These are phyloP conservation scores for Lichtheimia ramosa DNA, from an alignment of 371 early-diverging fungal genomes.

Conservation along the genomic window DNA sequence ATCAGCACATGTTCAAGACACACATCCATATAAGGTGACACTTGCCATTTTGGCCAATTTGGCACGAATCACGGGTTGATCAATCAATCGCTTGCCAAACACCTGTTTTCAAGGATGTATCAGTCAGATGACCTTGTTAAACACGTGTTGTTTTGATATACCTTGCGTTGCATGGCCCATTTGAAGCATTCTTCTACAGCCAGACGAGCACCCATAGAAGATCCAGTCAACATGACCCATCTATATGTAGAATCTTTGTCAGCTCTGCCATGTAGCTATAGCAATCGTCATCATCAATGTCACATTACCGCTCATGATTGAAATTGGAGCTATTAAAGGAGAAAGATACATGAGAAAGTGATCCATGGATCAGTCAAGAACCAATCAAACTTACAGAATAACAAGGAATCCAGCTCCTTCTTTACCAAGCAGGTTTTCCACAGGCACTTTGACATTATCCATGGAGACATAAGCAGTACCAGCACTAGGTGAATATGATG, in stretches of 20 bases:
- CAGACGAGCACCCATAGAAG: slow-evolving; percentile 16
- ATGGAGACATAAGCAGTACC: slow-evolving; percentile 54
- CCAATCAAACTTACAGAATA: not conserved
- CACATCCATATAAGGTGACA: slow-evolving; percentile 34
- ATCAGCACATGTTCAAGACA: not conserved
- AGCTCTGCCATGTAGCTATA: too few species aligned
- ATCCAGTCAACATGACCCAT: slow-evolving; percentile 27
- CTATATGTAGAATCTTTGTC: not conserved
- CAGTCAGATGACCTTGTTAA: too few species aligned
- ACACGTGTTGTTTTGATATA: too few species aligned
- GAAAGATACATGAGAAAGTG: not conserved
- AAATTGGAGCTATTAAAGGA: slow-evolving; percentile 51
- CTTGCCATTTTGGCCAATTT: slow-evolving; percentile 60
- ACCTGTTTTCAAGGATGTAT: slow-evolving; percentile 35
- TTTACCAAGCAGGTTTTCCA: slow-evolving; percentile 81
- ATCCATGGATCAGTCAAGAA: not conserved
- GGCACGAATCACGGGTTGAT: slow-evolving; percentile 66
- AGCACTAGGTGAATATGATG: slow-evolving; percentile 58
- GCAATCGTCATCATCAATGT: not conserved
- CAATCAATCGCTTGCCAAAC: slow-evolving; percentile 78
- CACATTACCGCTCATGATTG: slow-evolving; percentile 66
- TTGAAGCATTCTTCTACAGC: slow-evolving; percentile 56
- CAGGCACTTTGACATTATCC: slow-evolving; percentile 73
- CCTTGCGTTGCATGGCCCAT: slow-evolving; percentile 34
- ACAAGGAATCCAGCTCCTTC: slow-evolving; percentile 82